phyloP scores from a whole-genome alignment of 2,329 filamentous ascomycete species.

The Talaromyces sp. region DNA sequence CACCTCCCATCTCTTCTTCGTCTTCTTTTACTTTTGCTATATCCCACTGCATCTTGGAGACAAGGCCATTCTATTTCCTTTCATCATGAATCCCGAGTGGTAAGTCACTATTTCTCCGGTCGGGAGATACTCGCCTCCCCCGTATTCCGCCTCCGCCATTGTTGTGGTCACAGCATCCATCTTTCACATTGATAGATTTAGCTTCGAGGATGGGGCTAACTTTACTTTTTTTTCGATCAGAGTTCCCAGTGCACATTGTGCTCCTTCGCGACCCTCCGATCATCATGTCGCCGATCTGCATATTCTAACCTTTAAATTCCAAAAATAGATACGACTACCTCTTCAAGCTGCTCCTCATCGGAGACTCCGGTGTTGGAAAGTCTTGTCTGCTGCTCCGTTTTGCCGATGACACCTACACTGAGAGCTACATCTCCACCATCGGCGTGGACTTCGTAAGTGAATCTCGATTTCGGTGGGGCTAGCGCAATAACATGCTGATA shows the following conservation, averaged over 20 bases:
- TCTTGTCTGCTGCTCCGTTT: slow-evolving; percentile 97
- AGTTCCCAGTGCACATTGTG: slow-evolving; percentile 19
- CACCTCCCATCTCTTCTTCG: slow-evolving; percentile 14
- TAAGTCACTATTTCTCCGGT: slow-evolving; percentile 33
- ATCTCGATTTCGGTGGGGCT: slow-evolving; percentile 10
- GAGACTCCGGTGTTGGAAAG: slow-evolving; percentile 99
- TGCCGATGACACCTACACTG: slow-evolving; percentile 98
- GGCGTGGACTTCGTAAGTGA: slow-evolving; percentile 93
- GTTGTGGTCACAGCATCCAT: neutral
- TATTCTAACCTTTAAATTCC: slow-evolving; percentile 26
- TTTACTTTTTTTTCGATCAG: slow-evolving; percentile 18
- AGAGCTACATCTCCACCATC: slow-evolving; percentile 99
- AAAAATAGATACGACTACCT: slow-evolving; percentile 95
- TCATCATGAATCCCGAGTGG: slow-evolving; percentile 55
- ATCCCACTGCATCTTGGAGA: slow-evolving; percentile 11
- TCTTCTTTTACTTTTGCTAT: slow-evolving; percentile 16
- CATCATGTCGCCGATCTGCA: slow-evolving; percentile 19
- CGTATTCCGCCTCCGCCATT: slow-evolving; percentile 7
- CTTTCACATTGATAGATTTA: neutral
- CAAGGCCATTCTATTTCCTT: slow-evolving; percentile 12
- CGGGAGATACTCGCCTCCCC: slow-evolving; percentile 5
- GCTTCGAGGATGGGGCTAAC: slow-evolving; percentile 10
- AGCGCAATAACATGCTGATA: slow-evolving; percentile 22
- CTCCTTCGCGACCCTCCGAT: slow-evolving; percentile 1
- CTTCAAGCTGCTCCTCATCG: slow-evolving; percentile 99